Evolutionary conservation across 129 eudicot genomes (phyloP), one percentile per base, ranked within the genome.

Genomic region (Chrysanthemum makinoi): DNA sequence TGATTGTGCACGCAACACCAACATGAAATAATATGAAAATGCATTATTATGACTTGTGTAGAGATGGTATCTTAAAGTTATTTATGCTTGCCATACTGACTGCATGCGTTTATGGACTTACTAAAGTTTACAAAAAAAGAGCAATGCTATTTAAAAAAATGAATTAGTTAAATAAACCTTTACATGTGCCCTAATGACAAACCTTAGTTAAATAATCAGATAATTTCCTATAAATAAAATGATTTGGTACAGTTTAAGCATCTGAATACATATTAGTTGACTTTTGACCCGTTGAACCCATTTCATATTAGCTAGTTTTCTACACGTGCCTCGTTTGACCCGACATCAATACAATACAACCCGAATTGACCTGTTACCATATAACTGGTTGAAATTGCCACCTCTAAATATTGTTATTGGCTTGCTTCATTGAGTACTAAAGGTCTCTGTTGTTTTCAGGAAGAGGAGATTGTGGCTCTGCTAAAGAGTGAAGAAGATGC

Each of bases 391-490:
- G 59, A 54, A n/a, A 1, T 16, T 54, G 7, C 24, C 12, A 19
- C 19, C 59, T 54, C 59, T 53, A 53, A 53, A 7, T 53, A n/a
- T 16, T 54, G 22, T 3, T 54, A 15, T 54, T 16, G 46, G 10
- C 46, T 39, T 39, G 46, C 46, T 39, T 39, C 46, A 39, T 10
- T 19, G 59, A 19, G 24, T 16, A 54, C 24, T 46, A 85, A 83
- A 68, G 95, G 97, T 2, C 91, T 39, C 91, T 43, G 97, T 17
- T 54, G 97, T 16, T 87, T 65, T 7, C 76, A 87, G 92, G 95
- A 94, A 76, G 99, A 95, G 73, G 99, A 95, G 15, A 68, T 95
- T 62, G 77, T 95, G 62, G 88, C 91, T 3, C 87, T 95, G 26
- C 80, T 95, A 19, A 80, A 81, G 16, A 91, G 88, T 4, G 75